Conservation (phyloP, 176 grass and related monocot species). For the Aechmea fasciata region DNA sequence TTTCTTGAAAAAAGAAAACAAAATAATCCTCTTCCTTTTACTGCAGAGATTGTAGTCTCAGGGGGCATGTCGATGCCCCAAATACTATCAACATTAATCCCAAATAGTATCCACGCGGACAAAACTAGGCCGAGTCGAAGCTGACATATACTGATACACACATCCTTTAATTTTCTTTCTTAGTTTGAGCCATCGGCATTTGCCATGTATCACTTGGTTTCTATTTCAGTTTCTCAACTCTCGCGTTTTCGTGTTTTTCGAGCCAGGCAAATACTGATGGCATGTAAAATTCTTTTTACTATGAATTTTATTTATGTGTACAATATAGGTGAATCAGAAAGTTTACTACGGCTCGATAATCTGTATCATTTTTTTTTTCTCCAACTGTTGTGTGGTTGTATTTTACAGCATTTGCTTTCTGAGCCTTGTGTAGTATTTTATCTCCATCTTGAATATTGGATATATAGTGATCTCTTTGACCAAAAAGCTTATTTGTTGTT, state of each 20-base stretch:
- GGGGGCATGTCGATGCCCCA: slow-evolving; percentile 61
- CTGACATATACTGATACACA: slow-evolving; percentile 33
- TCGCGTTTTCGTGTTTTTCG: neutral
- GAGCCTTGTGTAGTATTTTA: neutral
- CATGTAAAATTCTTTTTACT: neutral
- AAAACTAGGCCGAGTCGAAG: slow-evolving; percentile 33
- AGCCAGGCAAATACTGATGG: neutral
- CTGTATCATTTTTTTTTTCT: neutral
- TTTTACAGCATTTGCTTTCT: neutral
- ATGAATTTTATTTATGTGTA: neutral
- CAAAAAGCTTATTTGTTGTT: neutral
- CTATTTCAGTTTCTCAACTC: neutral
- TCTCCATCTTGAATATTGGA: neutral
- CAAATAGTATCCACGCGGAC: slow-evolving; percentile 28
- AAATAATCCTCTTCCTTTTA: neutral
- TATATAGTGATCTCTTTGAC: neutral
- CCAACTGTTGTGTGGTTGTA: neutral
- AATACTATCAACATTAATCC: slow-evolving; percentile 34
- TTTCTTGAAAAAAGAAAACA: too few relatives aligned
- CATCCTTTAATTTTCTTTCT: neutral
- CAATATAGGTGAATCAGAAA: neutral
- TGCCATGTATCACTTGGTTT: neutral
- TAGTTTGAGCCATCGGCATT: neutral
- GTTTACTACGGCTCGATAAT: neutral
- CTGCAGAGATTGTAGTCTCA: slow-evolving; percentile 55